Conservation (phyloP, 495 filamentous ascomycete species). For the Neurospora sp. region DNA sequence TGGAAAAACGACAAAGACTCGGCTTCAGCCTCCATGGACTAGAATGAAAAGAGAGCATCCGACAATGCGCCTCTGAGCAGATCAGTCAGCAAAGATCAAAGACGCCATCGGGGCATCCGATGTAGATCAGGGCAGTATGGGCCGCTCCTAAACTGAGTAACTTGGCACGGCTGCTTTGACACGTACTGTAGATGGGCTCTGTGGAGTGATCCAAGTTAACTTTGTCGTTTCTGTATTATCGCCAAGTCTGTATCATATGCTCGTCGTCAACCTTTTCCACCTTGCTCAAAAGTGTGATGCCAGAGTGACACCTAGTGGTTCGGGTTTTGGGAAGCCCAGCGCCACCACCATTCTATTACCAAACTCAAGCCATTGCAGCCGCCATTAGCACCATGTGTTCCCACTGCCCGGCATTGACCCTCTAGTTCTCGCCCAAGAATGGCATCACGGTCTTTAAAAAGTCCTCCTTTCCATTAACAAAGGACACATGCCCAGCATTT, state of each 20-base stretch:
- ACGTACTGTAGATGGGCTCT: not conserved
- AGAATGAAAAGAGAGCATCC: not conserved
- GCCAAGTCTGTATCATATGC: not conserved
- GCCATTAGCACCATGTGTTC: not conserved
- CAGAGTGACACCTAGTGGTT: not conserved
- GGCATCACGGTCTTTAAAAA: slow-evolving; percentile 4
- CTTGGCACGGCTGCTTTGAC: not conserved
- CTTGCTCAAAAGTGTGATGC: not conserved
- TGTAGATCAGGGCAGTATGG: not conserved
- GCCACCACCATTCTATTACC: not conserved
- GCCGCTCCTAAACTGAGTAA: not conserved
- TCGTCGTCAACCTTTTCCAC: not conserved
- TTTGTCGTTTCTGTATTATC: not conserved
- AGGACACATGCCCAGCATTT: slow-evolving; percentile 17
- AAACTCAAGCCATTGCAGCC: not conserved
- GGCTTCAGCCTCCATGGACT: not conserved
- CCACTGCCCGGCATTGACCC: not conserved
- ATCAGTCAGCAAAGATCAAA: not conserved
- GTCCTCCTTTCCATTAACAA: slow-evolving; percentile 13
- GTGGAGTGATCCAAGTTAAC: not conserved
- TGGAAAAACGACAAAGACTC: not conserved
- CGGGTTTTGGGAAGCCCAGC: not conserved
- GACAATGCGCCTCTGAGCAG: not conserved
- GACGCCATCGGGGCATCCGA: not conserved
- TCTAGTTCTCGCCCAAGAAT: not conserved